Evolutionary conservation across 164 flowering plant genomes (phyloP).

Genomic region (Piper betle): DNA sequence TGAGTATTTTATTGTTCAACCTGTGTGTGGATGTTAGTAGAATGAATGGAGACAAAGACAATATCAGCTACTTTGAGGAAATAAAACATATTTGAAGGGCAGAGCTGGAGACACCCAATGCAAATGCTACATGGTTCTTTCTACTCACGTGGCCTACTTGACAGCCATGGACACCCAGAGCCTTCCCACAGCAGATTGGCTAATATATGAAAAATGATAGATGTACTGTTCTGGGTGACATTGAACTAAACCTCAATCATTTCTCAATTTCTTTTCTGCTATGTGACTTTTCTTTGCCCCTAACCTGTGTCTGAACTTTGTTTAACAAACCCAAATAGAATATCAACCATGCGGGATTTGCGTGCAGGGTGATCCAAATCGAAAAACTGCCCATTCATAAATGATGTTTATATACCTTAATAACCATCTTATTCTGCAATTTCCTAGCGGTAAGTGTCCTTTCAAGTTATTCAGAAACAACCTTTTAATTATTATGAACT

Average conservation of each 20-base stretch:
- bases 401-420: neutral
- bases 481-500: neutral
- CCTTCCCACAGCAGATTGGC: neutral
- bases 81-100: neutral
- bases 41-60: neutral
- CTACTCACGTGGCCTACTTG: neutral
- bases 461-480: neutral
- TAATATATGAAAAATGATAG: too few relatives aligned
- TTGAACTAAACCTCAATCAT: neutral
- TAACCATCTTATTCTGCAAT: neutral
- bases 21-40: neutral
- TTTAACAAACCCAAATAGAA: too few relatives aligned
- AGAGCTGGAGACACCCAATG: neutral
- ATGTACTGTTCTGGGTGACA: neutral
- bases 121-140: neutral
- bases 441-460: neutral
- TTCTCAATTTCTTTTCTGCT: neutral
- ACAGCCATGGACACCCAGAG: neutral
- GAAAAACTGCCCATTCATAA: too few relatives aligned
- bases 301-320: neutral
- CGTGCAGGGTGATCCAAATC: too few relatives aligned
- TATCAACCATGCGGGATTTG: too few relatives aligned
- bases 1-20: too few relatives aligned
- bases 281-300: neutral
- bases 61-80: neutral